Evolutionary conservation across 495 filamentous ascomycete species (phyloP), one percentile per base, ranked within the genome.

Genomic region (Penicillium paxilli): DNA sequence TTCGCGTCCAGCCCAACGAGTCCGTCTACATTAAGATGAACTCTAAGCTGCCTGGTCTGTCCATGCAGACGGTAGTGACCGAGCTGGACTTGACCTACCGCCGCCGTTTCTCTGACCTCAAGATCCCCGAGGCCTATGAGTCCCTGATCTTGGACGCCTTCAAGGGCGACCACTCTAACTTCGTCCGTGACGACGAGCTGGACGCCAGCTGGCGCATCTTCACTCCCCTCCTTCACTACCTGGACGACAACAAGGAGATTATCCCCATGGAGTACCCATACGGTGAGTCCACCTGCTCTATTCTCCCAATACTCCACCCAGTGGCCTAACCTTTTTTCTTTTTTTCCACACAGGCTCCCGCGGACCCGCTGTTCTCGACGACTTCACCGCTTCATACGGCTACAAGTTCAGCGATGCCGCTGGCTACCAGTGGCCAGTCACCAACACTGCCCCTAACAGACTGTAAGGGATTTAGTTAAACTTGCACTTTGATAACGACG

Each of bases 21-120:
- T 93, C 88, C 63, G 91, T 99, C 58, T 99, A 99, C 80, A 96
- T 97, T 75, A 99, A 99, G 86, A 99, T 98, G 95, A 99, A 99
- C 86, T 97, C 92, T 9, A 99, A 99, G 80, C 80, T 98, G 46
- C 95, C 95, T 20, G 95, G 95, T 64, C 79, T 99, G 65, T 97
- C 91, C 76, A 99, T 97, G 94, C 95, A 99, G 82, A 99, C 95
- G 14, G 95, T 97, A 19, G 92, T 97, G 57, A 99, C 95, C 41
- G 95, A 99, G 79, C 87, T 99, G 52, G 95, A 99, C 69, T 82
- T 99, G 62, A 99, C 95, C 50, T 99, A 99, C 80, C 86, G 95
- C 68, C 87, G 95, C 68, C 90, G 95, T 51, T 99, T 99, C 83
- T 97, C 92, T 25, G 95, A 99, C 73, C 84, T 99, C 37, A 98